phyloP scores from a whole-genome alignment of 805 yeast species.

The Metschnikowia anglica region DNA sequence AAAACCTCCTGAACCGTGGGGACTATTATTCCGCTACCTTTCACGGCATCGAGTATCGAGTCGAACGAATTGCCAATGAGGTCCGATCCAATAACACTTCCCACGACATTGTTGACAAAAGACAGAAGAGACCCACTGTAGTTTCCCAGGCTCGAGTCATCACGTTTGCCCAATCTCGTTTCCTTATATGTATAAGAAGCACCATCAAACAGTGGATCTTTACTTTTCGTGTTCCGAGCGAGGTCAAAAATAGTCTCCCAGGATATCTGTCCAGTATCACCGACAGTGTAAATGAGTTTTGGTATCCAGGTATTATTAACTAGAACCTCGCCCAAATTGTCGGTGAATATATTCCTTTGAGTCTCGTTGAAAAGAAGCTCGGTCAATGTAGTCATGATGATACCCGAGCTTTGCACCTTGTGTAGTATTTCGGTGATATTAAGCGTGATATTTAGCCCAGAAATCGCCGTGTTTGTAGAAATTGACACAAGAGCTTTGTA shows the following conservation, averaged over 20 bases:
- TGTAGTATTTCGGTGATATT: conserved; percentile 26
- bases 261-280: conserved; percentile 31
- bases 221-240: conserved; percentile 29
- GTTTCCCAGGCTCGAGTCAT: conserved; percentile 10
- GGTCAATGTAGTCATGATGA: conserved; percentile 26
- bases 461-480: conserved; percentile 14
- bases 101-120: conserved; percentile 33
- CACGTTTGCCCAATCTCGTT: conserved; percentile 4
- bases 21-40: conserved; percentile 30
- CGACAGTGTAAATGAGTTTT: conserved; percentile 31
- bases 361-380: conserved; percentile 31
- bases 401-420: conserved; percentile 26
- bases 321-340: conserved; percentile 28
- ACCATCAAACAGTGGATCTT: conserved; percentile 26
- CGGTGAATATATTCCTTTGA: conserved; percentile 28
- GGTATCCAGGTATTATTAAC: conserved; percentile 32
- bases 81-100: conserved; percentile 25
- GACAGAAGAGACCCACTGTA: conserved; percentile 33
- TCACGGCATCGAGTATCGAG: conserved; percentile 31
- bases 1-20: conserved; percentile 28
- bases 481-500: conserved; percentile 16
- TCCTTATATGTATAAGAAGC: conserved; percentile 10
- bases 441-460: conserved; percentile 22
- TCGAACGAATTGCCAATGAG: conserved; percentile 23
- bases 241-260: conserved; percentile 32